Conservation (phyloP, 2,329 filamentous ascomycete species). For the Dryadomyces sulphureus region DNA sequence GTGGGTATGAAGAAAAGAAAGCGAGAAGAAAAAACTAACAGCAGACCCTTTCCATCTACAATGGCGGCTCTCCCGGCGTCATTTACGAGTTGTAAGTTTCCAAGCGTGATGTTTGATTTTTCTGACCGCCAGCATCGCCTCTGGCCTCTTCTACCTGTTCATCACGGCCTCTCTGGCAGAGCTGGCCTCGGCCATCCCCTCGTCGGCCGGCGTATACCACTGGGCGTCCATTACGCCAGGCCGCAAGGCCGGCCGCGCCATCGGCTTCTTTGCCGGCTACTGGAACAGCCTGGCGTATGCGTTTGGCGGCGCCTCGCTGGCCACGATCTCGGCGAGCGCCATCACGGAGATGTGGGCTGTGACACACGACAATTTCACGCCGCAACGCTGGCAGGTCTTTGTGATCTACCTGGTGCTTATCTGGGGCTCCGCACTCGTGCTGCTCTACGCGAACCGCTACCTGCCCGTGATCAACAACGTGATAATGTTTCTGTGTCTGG, state of each 20-base stretch:
- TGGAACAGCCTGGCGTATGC: slow-evolving; percentile 1
- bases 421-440: not conserved
- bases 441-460: not conserved
- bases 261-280: not conserved
- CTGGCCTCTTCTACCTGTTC: not conserved
- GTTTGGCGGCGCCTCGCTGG: not conserved
- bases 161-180: not conserved
- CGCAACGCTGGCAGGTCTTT: not conserved
- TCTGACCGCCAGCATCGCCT: not conserved
- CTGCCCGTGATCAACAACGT: not conserved
- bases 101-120: too few species aligned
- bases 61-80: not conserved
- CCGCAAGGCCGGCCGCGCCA: not conserved
- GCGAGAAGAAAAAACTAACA: not conserved
- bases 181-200: not conserved
- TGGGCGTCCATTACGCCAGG: not conserved
- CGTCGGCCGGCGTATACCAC: not conserved
- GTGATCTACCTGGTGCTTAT: not conserved
- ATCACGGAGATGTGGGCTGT: not conserved
- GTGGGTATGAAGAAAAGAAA: not conserved
- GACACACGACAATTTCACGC: not conserved
- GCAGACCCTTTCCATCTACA: not conserved
- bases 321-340: not conserved
- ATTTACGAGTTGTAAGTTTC: slow-evolving; percentile 1
- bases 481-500: not conserved